A percentile compares a stretch with the other conserved stretches of the same genome.
Evolutionary conservation across 305 asterid species (phyloP).

Genomic region (Striga hermonthica): DNA sequence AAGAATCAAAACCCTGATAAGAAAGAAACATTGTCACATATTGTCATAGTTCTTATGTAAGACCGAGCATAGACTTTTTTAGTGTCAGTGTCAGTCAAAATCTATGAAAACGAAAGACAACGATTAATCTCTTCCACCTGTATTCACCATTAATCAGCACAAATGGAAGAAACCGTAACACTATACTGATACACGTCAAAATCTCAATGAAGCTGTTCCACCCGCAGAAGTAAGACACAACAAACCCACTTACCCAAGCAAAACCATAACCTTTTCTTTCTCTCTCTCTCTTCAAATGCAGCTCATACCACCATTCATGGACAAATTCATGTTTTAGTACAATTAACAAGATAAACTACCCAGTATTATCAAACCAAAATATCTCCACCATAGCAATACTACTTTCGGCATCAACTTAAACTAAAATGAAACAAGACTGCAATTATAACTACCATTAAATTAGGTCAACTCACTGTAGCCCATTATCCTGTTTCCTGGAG

Average conservation of each 20-base stretch:
- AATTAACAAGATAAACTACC: background rate
- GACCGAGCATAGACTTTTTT: background rate
- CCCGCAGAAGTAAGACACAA: background rate
- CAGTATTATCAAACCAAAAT: too few relatives aligned
- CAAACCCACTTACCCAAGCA: too few relatives aligned
- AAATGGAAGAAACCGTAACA: too few relatives aligned
- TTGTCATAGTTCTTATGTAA: too few relatives aligned
- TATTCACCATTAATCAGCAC: too few relatives aligned
- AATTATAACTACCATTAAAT: background rate
- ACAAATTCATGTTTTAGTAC: too few relatives aligned
- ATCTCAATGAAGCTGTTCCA: background rate
- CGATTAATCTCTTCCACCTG: background rate
- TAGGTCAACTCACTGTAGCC: slow-evolving; percentile 61
- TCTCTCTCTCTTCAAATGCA: too few relatives aligned
- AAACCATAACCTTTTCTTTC: too few relatives aligned
- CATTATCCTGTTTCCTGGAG: slow-evolving; percentile 75
- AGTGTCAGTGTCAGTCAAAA: background rate
- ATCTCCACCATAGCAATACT: background rate
- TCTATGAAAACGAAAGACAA: background rate
- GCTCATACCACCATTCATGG: too few relatives aligned
- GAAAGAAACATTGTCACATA: too few relatives aligned
- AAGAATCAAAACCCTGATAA: background rate
- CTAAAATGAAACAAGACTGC: background rate
- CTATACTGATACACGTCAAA: background rate
- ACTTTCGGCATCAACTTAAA: background rate